Evolutionary conservation across 73 alveolate genomes (phyloP), one percentile per base, ranked within the genome.

Genomic region (Paramecium octaurelia): DNA sequence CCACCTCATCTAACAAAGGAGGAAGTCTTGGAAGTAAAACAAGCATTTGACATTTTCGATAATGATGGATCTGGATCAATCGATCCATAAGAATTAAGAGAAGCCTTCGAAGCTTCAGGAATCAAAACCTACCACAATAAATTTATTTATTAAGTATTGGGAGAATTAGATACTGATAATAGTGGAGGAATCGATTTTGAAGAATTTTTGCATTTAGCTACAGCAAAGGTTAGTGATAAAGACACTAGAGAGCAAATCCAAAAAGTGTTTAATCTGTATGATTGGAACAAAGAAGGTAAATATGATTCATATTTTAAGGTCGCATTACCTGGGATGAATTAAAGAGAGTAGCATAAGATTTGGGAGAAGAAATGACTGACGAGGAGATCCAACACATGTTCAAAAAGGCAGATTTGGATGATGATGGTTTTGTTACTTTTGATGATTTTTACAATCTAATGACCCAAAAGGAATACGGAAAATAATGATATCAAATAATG

Each of bases 301-400:
- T 12, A 2, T 36, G 1, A 73, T 31, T 36, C 16, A 21, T 35
- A n/a, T 4, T 14, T 11, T 29, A 20, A 83, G 99, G 98, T 31
- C 69, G 91, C 23, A 97, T 97, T 85, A 92, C 97, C 10, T 95
- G 97, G 86, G 95, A 96, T 16, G 97, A 96, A 29, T 95, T 97
- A 43, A 94, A 92, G 87, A 92, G 97, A 88, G 97, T 97, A 10
- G 98, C 99, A 8, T 92, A 95, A 91, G 99, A 97, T 69, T 93
- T 97, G 31, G 99, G 99, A 50, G 99, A 96, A 90, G 98, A 95
- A 92, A 97, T 97, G 99, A 95, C 98, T 21, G 99, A 95, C 85
- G 99, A 97, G 85, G 99, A 97, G 93, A 86, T 97, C 71, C 73
- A 92, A 48, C 99, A 95, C 73, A 97, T 97, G 99, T 89, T 97